Evolutionary conservation across 2,329 filamentous ascomycete genomes (phyloP).

Genomic region (Aspergillus quadrilineatus): DNA sequence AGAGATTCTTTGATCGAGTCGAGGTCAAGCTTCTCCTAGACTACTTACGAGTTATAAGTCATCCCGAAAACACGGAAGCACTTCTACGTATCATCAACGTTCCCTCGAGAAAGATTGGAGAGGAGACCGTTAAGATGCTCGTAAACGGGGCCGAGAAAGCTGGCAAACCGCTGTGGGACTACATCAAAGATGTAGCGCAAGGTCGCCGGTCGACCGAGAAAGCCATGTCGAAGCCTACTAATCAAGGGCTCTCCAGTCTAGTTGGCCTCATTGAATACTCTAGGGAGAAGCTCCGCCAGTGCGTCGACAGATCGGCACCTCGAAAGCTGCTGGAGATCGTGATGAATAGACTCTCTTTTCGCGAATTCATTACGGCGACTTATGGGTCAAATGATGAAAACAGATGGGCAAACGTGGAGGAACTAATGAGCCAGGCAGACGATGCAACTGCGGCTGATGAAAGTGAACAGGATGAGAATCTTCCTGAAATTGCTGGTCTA

Average conservation of each 20-base stretch:
- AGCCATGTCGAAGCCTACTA: constrained; percentile 55
- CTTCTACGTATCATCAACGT: constrained; percentile 80
- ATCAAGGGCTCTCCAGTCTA: constrained; percentile 59
- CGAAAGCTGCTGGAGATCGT: constrained; percentile 57
- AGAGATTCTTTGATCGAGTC: constrained; percentile 85
- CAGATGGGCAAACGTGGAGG: constrained; percentile 84
- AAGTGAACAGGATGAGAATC: constrained; percentile 52
- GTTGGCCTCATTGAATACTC: constrained; percentile 60
- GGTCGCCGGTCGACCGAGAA: constrained; percentile 53
- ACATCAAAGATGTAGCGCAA: constrained; percentile 62
- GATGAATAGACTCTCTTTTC: constrained; percentile 66
- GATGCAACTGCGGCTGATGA: constrained; percentile 63
- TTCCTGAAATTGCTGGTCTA: constrained; percentile 69
- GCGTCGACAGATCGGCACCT: constrained; percentile 40
- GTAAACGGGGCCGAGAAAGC: constrained; percentile 72
- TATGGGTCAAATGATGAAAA: constrained; percentile 74
- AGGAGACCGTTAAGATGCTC: constrained; percentile 70
- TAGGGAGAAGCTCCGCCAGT: constrained; percentile 54
- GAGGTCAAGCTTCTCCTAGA: constrained; percentile 87
- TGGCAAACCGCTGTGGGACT: constrained; percentile 70
- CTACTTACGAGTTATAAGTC: constrained; percentile 80
- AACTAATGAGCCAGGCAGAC: constrained; percentile 75
- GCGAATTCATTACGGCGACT: constrained; percentile 69
- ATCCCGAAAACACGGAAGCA: constrained; percentile 84
- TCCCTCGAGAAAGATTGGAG: constrained; percentile 77